Percentiles rank a stretch among this genome's conserved stretches.
phyloP scores from a whole-genome alignment of 352 stramenopile species.

The Pythium biforme region DNA sequence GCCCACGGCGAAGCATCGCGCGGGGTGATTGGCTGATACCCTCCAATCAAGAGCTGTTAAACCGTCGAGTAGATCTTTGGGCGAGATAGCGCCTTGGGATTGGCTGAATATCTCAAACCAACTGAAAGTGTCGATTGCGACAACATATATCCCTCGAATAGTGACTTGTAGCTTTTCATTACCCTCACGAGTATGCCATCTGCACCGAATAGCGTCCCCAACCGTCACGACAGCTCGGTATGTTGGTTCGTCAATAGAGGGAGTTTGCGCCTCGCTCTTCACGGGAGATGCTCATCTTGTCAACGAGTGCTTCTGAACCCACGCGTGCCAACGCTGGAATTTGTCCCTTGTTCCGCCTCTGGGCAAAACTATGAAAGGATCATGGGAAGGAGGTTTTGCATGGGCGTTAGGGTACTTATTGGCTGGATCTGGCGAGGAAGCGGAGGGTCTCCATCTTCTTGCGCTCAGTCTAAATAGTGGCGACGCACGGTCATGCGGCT shows the following conservation, averaged over 20 bases:
- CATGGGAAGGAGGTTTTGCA: too few relatives aligned
- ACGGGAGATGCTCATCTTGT: conserved; percentile 1
- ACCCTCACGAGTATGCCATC: too few relatives aligned
- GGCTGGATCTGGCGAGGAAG: too few relatives aligned
- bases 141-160: not conserved
- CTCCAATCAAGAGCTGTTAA: conserved; percentile 25
- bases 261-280: not conserved
- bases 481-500: conserved; percentile 52
- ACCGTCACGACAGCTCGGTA: too few relatives aligned
- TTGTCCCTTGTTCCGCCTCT: not conserved
- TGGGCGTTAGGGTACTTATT: too few relatives aligned
- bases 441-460: too few relatives aligned
- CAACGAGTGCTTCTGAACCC: too few relatives aligned
- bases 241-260: not conserved
- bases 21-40: conserved; percentile 7
- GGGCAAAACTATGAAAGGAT: too few relatives aligned
- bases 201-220: too few relatives aligned
- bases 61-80: conserved; percentile 19
- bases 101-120: conserved; percentile 16
- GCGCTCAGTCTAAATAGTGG: conserved; percentile 48
- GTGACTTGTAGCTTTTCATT: not conserved
- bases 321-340: too few relatives aligned
- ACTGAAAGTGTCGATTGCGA: not conserved
- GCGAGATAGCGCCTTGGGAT: not conserved
- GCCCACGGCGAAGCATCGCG: conserved; percentile 9